Conservation (phyloP, 768 basidiomycete genomes). For the Russula sp. region DNA sequence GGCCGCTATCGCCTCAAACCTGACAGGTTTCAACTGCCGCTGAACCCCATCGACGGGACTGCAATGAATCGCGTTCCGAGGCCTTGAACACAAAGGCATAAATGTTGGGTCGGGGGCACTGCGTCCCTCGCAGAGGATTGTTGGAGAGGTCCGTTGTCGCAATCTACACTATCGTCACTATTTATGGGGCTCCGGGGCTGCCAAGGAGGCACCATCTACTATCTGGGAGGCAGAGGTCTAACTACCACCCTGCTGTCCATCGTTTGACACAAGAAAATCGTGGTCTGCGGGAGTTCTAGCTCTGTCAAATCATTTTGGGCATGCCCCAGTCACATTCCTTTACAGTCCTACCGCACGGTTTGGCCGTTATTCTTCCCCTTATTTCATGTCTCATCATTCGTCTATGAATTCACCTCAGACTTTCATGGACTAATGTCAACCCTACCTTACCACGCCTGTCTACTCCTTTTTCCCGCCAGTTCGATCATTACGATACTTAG, state of each 20-base stretch:
- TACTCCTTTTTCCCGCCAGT: background rate
- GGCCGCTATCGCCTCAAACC: background rate
- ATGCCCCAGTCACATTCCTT: background rate
- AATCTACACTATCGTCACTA: background rate
- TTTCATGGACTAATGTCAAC: background rate
- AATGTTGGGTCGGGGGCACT: background rate
- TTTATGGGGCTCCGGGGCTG: no score
- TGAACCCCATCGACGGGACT: no score
- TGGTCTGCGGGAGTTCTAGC: no score
- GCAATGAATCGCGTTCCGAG: background rate
- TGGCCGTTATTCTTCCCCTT: background rate
- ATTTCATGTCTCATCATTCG: background rate
- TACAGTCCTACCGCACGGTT: background rate
- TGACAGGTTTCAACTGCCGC: background rate
- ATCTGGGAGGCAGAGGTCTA: background rate
- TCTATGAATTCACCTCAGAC: background rate
- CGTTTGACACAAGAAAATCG: background rate
- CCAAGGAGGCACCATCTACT: background rate
- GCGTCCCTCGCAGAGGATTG: background rate
- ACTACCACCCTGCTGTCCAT: background rate
- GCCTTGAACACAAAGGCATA: no score
- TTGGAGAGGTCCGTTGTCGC: background rate
- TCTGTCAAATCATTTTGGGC: no score
- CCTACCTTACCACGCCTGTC: background rate
- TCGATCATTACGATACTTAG: background rate